phyloP scores from a whole-genome alignment of 345 rosid genomes.

The Eucalyptus sideroxylon region DNA sequence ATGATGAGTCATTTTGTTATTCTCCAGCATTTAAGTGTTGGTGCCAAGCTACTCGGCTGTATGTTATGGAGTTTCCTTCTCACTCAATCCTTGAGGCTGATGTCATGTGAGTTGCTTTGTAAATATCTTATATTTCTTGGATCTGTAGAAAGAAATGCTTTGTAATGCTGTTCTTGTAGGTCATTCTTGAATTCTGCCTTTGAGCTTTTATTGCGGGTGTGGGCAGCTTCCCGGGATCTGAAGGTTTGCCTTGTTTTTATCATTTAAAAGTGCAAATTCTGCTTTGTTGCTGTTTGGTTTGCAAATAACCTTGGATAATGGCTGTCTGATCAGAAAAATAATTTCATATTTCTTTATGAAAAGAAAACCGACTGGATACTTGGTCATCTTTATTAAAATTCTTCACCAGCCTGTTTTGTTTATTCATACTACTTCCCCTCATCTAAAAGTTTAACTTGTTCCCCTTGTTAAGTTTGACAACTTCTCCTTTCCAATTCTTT shows the following conservation, averaged over 20 bases:
- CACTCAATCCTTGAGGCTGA: constrained; percentile 62
- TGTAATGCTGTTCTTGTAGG: constrained; percentile 30
- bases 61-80: constrained; percentile 45
- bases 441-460: neutral
- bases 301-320: neutral
- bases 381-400: neutral
- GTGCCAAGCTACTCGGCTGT: constrained; percentile 90
- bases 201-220: constrained; percentile 87
- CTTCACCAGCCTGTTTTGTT: neutral
- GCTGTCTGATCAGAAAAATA: neutral
- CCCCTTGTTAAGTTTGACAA: neutral
- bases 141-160: neutral
- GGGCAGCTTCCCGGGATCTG: constrained; percentile 87
- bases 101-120: constrained; percentile 60
- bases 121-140: neutral
- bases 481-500: neutral
- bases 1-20: neutral
- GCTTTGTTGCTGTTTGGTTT: neutral
- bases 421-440: neutral
- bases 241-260: constrained; percentile 34
- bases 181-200: constrained; percentile 87
- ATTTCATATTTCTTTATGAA: neutral
- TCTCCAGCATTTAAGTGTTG: constrained; percentile 91
- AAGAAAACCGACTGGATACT: neutral
- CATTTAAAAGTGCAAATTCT: neutral